These are phyloP conservation scores for Colletotrichum nymphaeae DNA, from an alignment of 2,329 filamentous ascomycete species.

Conservation along the genomic window DNA sequence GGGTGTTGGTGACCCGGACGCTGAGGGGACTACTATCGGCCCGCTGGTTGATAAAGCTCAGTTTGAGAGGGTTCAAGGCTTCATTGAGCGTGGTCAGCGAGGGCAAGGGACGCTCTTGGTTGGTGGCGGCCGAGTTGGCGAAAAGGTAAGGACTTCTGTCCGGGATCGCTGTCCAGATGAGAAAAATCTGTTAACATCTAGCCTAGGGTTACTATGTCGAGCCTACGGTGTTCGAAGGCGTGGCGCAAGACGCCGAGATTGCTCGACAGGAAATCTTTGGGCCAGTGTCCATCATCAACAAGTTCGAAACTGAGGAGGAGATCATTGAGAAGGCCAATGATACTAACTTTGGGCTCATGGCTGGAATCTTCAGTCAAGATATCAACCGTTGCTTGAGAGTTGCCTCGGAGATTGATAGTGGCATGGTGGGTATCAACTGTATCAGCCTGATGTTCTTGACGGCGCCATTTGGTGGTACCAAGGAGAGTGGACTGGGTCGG, in stretches of 20 bases:
- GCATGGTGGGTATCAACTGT: slow-evolving; percentile 77
- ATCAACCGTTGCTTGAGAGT: slow-evolving; percentile 71
- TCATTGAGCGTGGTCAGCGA: slow-evolving; percentile 54
- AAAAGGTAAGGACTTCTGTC: slow-evolving; percentile 39
- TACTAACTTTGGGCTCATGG: slow-evolving; percentile 57
- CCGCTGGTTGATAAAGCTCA: slow-evolving; percentile 62
- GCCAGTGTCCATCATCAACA: slow-evolving; percentile 65
- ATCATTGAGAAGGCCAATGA: slow-evolving; percentile 66
- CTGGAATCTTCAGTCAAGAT: slow-evolving; percentile 69
- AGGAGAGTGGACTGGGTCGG: slow-evolving; percentile 60
- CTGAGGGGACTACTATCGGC: slow-evolving; percentile 68
- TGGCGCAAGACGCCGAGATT: slow-evolving; percentile 56
- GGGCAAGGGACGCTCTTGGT: slow-evolving; percentile 50
- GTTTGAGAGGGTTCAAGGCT: slow-evolving; percentile 56
- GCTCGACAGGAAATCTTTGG: slow-evolving; percentile 68
- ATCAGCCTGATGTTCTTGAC: slow-evolving; percentile 50
- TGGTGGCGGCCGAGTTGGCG: slow-evolving; percentile 52
- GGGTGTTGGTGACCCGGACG: slow-evolving; percentile 70
- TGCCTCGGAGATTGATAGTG: slow-evolving; percentile 68
- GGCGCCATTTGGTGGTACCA: slow-evolving; percentile 62
- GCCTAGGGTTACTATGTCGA: slow-evolving; percentile 54
- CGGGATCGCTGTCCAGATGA: not conserved
- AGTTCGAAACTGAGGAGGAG: slow-evolving; percentile 68
- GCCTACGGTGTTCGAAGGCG: slow-evolving; percentile 58
- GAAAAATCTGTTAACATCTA: not conserved